Evolutionary conservation across 2,329 filamentous ascomycete genomes (phyloP), one percentile per base, ranked within the genome.

Genomic region (Trichoderma atroviride): DNA sequence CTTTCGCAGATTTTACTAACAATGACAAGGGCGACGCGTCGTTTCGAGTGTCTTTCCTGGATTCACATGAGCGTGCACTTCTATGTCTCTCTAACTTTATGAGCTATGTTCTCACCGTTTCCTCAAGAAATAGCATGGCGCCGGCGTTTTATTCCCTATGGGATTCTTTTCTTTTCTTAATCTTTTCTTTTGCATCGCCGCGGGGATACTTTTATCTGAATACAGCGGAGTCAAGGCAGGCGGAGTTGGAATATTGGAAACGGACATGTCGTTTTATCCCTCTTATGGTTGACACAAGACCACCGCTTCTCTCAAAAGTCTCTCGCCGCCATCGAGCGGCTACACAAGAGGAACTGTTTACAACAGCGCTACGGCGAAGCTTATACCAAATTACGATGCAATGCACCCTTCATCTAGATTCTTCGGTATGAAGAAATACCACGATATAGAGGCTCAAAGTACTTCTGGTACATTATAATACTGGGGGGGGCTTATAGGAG

Each of bases 41-140:
- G 22, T 70, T 29, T 69, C 69, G 22, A 63, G 53, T 47, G 31
- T 70, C 55, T 70, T 70, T 50, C 69, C 69, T 56, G 69, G 69
- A 64, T 70, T 70, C 33, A 64, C 59, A 37, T 70, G 64, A 40
- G 40, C 64, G 22, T 55, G 33, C 29, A 53, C 22, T 27, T 69
- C 6, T 43, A 37, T 47, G 10, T 11, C 40, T 50, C 24, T 47
- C 50, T 60, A n/a, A 50, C 29, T 24, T 66, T 29, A 52, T 52
- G 31, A 59, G 19, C 33, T 27, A n/a, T 29, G n/a, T 55, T 69
- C 31, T 65, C 19, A 31, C 22, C 55, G 31, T 13, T 53, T 47
- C 29, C 24, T 47, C 60, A 53, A 62, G 50, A 14, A 58, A 62
- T 64, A 70, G 69, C 69, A 70, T 70, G 69, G 69, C 69, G 58